Evolutionary conservation across 1,139 yeast species (phyloP), one percentile per base, ranked within the genome.

Genomic region (Casaregolazyma suthepensis): DNA sequence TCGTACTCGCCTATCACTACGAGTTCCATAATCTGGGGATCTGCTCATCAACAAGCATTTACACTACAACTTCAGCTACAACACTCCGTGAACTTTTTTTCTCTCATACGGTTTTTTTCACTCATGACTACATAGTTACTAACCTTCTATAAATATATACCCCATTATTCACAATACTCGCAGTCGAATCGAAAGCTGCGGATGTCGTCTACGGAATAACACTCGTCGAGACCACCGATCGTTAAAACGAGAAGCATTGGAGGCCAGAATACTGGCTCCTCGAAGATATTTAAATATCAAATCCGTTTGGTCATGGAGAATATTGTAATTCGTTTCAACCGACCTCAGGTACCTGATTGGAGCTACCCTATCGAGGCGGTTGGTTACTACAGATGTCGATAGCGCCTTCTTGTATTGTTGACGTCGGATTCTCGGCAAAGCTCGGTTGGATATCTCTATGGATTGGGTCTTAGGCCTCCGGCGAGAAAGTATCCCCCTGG

Each of bases 211-310:
- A 19, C 50, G 35, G 17, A 47, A 31, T 10, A 43, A 35, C 13
- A 18, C 22, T 22, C 42, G n/a, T 19, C 44, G 22, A 20, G 22
- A 17, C 17, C 37, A 20, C 4, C 50, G 50, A 22, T 31, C 35
- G 3, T 20, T 38, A 6, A 37, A 40, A 45, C 46, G 42, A 42
- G 45, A 40, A 18, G 54, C 51, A 46, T 51, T 20, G 37, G 35
- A 43, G 26, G 43, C 43, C 35, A 51, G 45, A 45, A 52, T 45
- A 46, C 48, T 52, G 52, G 45, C 53, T 44, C 44, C 43, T 13
- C 35, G 22, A 1, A 47, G 19, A 54, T 59, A 53, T 52, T 62
- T 61, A 35, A 38, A 38, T 13, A 31, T 43, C 37, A 47, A 31
- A 40, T 40, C 43, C 1, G 50, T 43, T 15, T 40, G 50, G 7